Conservation (phyloP, 176 grass and related monocot genomes). For the Leersia perrieri region DNA sequence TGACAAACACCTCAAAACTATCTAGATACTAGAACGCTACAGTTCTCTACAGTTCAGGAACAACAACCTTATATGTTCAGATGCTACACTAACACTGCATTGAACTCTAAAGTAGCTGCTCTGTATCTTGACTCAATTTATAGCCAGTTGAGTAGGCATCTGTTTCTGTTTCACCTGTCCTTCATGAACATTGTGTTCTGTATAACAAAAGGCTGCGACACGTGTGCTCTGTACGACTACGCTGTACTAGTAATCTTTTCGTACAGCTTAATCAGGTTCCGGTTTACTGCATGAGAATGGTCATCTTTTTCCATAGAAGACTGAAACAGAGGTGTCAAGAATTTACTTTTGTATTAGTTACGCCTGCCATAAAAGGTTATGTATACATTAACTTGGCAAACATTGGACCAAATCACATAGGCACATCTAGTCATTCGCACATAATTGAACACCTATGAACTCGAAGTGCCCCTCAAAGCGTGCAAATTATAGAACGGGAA, state of each 20-base stretch:
- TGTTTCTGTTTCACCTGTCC: conserved; percentile 7
- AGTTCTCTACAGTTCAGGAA: background rate
- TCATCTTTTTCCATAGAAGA: background rate
- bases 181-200: conserved; percentile 6
- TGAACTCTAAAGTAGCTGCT: too few relatives aligned
- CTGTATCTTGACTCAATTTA: conserved; percentile 1
- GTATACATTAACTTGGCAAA: too few relatives aligned
- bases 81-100: too few relatives aligned
- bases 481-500: too few relatives aligned
- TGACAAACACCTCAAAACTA: background rate
- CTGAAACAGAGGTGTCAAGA: too few relatives aligned
- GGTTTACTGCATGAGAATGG: background rate
- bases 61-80: background rate
- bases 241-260: background rate
- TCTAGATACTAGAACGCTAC: too few relatives aligned
- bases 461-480: background rate
- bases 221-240: conserved; percentile 3
- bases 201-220: background rate
- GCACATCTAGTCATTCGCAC: too few relatives aligned
- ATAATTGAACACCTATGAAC: background rate
- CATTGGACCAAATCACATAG: too few relatives aligned
- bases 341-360: too few relatives aligned
- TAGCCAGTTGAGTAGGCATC: conserved; percentile 4
- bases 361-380: background rate
- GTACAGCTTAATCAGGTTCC: background rate